Percentiles rank a stretch among this genome's conserved stretches.
phyloP scores from a whole-genome alignment of 2,329 filamentous ascomycete species.

The Scedosporium aurantiacum region DNA sequence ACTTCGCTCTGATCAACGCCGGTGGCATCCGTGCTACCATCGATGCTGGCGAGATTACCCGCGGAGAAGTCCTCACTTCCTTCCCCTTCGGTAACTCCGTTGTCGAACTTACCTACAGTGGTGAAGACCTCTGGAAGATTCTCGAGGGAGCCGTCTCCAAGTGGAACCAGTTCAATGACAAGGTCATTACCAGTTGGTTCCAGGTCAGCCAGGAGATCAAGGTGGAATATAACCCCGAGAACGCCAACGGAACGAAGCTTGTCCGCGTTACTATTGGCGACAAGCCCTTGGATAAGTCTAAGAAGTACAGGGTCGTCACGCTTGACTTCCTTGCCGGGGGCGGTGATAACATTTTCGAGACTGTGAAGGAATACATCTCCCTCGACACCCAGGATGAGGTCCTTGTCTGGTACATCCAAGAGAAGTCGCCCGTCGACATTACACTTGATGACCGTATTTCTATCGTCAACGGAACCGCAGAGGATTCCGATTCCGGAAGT shows the following conservation, averaged over 20 bases:
- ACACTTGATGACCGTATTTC: constrained; percentile 35
- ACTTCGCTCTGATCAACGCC: constrained; percentile 52
- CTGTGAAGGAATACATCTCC: constrained; percentile 25
- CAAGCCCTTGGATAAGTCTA: constrained; percentile 27
- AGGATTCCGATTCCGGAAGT: neutral
- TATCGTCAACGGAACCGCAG: neutral
- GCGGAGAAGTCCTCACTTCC: constrained; percentile 50
- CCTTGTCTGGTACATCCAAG: constrained; percentile 36
- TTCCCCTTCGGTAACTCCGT: constrained; percentile 58
- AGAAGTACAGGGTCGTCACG: constrained; percentile 47
- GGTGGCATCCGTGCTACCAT: constrained; percentile 55
- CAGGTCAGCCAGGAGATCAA: constrained; percentile 48
- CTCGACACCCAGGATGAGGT: constrained; percentile 45
- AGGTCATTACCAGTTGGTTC: constrained; percentile 45
- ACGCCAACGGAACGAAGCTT: constrained; percentile 36
- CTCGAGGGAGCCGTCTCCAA: constrained; percentile 48
- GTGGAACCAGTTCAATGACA: constrained; percentile 42
- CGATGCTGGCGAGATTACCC: constrained; percentile 47
- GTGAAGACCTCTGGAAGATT: constrained; percentile 42
- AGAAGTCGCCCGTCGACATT: constrained; percentile 36
- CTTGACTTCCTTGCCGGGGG: constrained; percentile 52
- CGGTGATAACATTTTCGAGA: constrained; percentile 50
- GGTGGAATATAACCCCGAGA: constrained; percentile 45
- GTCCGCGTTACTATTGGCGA: constrained; percentile 40
- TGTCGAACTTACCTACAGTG: constrained; percentile 43